Conservation (phyloP, 371 early-diverging fungal genomes). For the Mortierella sp. region DNA sequence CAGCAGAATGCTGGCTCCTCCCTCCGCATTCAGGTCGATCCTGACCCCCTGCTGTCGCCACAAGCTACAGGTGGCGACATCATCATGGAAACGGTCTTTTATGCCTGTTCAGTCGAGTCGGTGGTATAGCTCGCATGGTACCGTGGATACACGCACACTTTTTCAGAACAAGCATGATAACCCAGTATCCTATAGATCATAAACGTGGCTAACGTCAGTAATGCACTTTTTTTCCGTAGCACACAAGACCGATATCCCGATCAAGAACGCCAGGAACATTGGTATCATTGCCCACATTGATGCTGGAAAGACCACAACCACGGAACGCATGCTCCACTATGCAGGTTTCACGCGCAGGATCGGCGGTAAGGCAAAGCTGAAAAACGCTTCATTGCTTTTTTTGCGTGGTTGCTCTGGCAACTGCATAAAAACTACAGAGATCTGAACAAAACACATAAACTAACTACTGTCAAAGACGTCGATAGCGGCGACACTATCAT, state of each 20-base stretch:
- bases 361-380: constrained; percentile 66
- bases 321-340: constrained; percentile 97
- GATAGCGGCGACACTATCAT: constrained; percentile 95
- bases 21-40: constrained; percentile 9
- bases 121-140: constrained; percentile 54
- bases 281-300: constrained; percentile 99
- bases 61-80: background rate
- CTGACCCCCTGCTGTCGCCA: background rate
- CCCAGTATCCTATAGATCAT: no score
- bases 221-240: constrained; percentile 7
- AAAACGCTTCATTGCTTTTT: no score
- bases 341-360: constrained; percentile 90
- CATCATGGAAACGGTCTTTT: background rate
- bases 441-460: no score
- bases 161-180: no score
- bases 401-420: background rate
- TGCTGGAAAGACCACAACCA: constrained; percentile 97
- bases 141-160: no score
- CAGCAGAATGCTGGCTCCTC: constrained; percentile 6
- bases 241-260: constrained; percentile 60
- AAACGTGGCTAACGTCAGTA: no score
- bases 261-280: constrained; percentile 86
- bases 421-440: constrained; percentile 23
- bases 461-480: no score
- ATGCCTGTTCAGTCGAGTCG: constrained; percentile 26